phyloP scores from a whole-genome alignment of 148 eudicot genomes.

The Gaultheria prostrata region DNA sequence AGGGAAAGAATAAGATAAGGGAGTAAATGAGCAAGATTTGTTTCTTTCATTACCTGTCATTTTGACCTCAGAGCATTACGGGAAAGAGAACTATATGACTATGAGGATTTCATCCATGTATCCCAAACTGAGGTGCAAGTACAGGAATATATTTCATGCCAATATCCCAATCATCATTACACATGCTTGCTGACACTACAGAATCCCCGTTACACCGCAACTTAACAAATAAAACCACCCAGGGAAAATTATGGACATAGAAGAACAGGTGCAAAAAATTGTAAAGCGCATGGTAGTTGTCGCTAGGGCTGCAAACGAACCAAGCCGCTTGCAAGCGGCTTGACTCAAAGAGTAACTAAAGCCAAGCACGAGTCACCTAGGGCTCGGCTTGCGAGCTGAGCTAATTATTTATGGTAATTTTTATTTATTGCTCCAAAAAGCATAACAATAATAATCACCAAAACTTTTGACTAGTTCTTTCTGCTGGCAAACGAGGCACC shows the following conservation, averaged over 20 bases:
- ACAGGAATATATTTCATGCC: not conserved
- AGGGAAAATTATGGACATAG: not conserved
- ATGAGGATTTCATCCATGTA: not conserved
- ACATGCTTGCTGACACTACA: not conserved
- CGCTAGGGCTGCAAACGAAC: not conserved
- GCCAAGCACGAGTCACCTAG: too few species aligned
- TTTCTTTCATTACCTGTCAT: not conserved
- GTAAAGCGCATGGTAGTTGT: not conserved
- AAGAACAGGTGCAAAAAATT: not conserved
- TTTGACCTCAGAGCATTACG: not conserved
- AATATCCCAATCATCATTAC: not conserved
- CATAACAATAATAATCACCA: too few species aligned
- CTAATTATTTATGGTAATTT: too few species aligned
- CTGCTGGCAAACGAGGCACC: too few species aligned
- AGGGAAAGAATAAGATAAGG: not conserved
- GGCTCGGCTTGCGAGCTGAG: too few species aligned
- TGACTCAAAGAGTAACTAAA: too few species aligned
- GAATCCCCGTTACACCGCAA: not conserved
- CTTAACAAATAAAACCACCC: too few species aligned
- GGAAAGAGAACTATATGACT: not conserved
- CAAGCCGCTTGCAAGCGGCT: too few species aligned
- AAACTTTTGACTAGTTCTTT: too few species aligned
- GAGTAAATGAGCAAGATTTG: not conserved
- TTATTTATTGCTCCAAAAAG: too few species aligned
- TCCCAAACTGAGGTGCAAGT: not conserved